Percentiles rank a stretch among this genome's conserved stretches.
Conservation (phyloP, 495 filamentous ascomycete species). For the Lepidopterella palustris region DNA sequence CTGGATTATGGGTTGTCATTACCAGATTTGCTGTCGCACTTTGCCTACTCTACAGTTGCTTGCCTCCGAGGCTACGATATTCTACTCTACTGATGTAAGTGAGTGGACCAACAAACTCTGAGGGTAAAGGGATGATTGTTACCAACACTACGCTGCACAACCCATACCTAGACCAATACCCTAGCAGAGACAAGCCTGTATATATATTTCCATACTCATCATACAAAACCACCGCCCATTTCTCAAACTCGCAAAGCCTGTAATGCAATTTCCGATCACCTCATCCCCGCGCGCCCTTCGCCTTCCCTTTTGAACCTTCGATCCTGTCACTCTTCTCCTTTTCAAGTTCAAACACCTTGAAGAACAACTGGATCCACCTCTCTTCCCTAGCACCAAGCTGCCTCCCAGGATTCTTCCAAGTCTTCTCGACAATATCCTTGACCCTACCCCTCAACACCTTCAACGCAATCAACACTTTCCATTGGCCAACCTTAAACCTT, state of each 20-base stretch:
- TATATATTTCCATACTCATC: neutral
- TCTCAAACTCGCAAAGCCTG: no score
- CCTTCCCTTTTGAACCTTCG: constrained; percentile 8
- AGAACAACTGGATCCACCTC: constrained; percentile 24
- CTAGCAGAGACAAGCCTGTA: no score
- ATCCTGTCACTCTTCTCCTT: constrained; percentile 22
- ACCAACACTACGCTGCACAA: no score
- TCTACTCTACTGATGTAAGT: no score
- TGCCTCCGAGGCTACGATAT: no score
- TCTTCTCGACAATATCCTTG: constrained; percentile 22
- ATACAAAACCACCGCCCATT: neutral
- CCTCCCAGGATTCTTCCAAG: constrained; percentile 22
- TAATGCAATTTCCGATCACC: no score
- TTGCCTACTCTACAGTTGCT: no score
- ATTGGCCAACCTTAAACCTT: constrained; percentile 81
- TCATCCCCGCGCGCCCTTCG: constrained; percentile 12
- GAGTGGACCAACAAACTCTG: no score
- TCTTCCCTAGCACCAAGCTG: constrained; percentile 14
- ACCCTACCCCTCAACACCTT: constrained; percentile 58
- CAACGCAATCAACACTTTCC: constrained; percentile 81
- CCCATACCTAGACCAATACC: no score
- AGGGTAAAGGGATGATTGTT: no score
- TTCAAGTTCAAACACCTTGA: constrained; percentile 18
- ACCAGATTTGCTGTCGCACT: no score
- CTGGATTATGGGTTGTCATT: no score